These are phyloP conservation scores for Russula sp. DNA, from an alignment of 768 basidiomycete genomes.

Conservation along the genomic window DNA sequence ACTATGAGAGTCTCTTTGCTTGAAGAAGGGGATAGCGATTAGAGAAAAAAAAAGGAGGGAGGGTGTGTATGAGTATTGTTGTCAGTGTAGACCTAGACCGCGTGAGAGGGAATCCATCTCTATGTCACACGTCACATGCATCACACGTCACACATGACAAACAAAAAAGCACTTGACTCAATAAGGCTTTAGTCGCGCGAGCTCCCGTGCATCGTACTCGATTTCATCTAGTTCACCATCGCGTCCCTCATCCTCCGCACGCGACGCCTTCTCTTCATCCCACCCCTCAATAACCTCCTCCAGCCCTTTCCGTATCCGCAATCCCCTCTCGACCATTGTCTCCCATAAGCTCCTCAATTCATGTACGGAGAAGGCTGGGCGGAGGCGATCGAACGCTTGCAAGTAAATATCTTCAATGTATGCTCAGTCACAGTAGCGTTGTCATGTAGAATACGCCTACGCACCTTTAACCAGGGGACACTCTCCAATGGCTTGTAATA, in stretches of 20 bases:
- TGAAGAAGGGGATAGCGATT: slow-evolving; percentile 22
- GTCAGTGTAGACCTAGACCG: background rate
- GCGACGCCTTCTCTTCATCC: slow-evolving; percentile 36
- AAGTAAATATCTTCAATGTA: slow-evolving; percentile 62
- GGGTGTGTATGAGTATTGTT: slow-evolving; percentile 4
- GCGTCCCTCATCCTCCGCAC: slow-evolving; percentile 15
- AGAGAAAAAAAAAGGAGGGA: slow-evolving; percentile 10
- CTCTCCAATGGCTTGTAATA: slow-evolving; percentile 72
- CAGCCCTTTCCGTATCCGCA: slow-evolving; percentile 60
- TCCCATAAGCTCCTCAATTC: slow-evolving; percentile 66
- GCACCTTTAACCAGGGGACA: slow-evolving; percentile 75
- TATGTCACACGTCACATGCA: slow-evolving; percentile 9
- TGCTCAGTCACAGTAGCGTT: slow-evolving; percentile 30
- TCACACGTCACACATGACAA: slow-evolving; percentile 1
- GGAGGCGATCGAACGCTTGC: slow-evolving; percentile 69
- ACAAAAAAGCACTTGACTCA: slow-evolving; percentile 33
- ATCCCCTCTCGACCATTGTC: slow-evolving; percentile 71
- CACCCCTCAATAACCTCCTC: slow-evolving; percentile 55
- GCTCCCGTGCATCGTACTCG: slow-evolving; percentile 55
- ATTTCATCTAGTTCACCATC: slow-evolving; percentile 48
- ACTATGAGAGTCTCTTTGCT: slow-evolving; percentile 28
- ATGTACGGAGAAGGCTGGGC: slow-evolving; percentile 53
- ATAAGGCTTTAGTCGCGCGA: slow-evolving; percentile 63
- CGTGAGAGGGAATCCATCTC: background rate
- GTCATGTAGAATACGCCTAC: slow-evolving; percentile 14